Conservation (phyloP, 495 filamentous ascomycete genomes). For the Penicillium parvum region DNA sequence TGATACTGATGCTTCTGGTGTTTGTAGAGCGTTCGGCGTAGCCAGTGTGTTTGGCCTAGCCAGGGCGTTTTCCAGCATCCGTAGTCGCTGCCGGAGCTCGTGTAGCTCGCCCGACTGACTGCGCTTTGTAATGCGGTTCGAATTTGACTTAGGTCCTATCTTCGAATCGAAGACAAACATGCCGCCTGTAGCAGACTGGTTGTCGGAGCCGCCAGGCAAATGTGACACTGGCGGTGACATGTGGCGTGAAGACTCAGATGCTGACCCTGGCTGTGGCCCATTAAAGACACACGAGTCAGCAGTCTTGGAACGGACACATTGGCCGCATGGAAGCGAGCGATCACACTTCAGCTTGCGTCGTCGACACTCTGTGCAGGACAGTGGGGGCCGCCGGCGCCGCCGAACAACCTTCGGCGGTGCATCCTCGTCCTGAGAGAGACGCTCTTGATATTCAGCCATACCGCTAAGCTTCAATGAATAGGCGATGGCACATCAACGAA, state of each 20-base stretch:
- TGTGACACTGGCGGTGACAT: conserved; percentile 16
- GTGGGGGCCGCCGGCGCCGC: conserved; percentile 35
- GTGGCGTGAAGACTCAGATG: conserved; percentile 7
- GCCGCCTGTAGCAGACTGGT: conserved; percentile 21
- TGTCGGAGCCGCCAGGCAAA: conserved; percentile 10
- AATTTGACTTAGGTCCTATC: conserved; percentile 19
- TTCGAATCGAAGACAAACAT: conserved; percentile 42
- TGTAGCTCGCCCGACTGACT: conserved; percentile 30
- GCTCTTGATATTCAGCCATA: conserved; percentile 10
- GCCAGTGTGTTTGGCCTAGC: conserved; percentile 22
- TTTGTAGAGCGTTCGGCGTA: conserved; percentile 19
- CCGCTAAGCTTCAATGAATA: neutral
- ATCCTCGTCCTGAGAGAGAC: conserved; percentile 1
- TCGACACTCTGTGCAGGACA: conserved; percentile 51
- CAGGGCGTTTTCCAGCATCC: conserved; percentile 28
- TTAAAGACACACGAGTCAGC: conserved; percentile 34
- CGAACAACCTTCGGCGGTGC: conserved; percentile 19
- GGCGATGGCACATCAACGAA: neutral
- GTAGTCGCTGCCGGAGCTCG: conserved; percentile 31
- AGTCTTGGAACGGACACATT: conserved; percentile 52
- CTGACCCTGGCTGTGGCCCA: conserved; percentile 17
- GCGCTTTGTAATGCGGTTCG: conserved; percentile 28
- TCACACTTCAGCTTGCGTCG: conserved; percentile 69
- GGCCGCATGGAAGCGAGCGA: conserved; percentile 59
- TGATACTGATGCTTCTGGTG: conserved; percentile 27